phyloP scores from a whole-genome alignment of 1,139 yeast species.

The Arxiozyma slooffiae region DNA sequence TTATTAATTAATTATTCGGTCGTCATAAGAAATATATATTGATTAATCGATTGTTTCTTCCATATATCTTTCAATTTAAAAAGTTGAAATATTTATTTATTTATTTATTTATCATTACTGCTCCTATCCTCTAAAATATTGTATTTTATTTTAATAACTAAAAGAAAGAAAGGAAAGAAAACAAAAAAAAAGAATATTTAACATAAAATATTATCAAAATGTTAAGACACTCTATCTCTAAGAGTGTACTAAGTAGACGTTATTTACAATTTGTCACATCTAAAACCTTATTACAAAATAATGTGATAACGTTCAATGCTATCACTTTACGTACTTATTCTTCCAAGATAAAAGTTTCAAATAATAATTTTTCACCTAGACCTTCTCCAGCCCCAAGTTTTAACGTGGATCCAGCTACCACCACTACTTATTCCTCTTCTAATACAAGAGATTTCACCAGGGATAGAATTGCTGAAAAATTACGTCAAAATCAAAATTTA shows the following conservation, averaged over 20 bases:
- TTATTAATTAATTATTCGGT: too few relatives aligned
- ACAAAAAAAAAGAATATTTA: too few relatives aligned
- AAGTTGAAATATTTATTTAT: too few relatives aligned
- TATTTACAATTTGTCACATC: conserved; percentile 1
- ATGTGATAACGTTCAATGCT: conserved; percentile 1
- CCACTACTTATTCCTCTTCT: not conserved
- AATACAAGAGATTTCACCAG: not conserved
- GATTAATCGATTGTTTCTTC: too few relatives aligned
- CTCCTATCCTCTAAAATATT: too few relatives aligned
- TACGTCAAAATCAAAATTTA: conserved; percentile 3
- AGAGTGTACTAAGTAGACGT: conserved; percentile 1
- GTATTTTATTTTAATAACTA: too few relatives aligned
- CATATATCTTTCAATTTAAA: too few relatives aligned
- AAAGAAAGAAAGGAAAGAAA: too few relatives aligned
- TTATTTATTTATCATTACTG: too few relatives aligned
- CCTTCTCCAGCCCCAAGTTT: conserved; percentile 47
- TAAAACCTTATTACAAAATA: not conserved
- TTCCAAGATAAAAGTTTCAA: not conserved
- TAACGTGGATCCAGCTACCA: conserved; percentile 24
- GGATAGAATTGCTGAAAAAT: conserved; percentile 6
- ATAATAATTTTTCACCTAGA: conserved; percentile 19
- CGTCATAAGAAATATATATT: too few relatives aligned
- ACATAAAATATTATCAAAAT: not conserved
- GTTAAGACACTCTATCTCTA: conserved; percentile 2
- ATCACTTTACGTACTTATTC: not conserved